Percentiles rank a stretch among this genome's conserved stretches.
Evolutionary conservation across 495 filamentous ascomycete genomes (phyloP).

Genomic region (Chaetomium tenue): DNA sequence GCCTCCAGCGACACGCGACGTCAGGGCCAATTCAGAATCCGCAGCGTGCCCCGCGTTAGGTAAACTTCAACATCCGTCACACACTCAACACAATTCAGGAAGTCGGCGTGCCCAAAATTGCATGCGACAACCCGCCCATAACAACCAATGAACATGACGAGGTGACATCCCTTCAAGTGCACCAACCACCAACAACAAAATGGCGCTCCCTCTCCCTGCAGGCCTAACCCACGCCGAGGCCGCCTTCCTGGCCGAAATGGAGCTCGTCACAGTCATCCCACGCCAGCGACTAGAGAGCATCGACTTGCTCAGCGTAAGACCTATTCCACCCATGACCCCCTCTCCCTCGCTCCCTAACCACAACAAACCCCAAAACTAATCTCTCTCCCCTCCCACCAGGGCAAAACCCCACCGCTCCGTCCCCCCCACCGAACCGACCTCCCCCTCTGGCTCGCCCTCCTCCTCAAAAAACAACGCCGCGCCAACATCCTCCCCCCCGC

Average conservation of each 20-base stretch:
- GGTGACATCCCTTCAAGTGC: conserved; percentile 7
- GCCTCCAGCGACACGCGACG: not conserved
- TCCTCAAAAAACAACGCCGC: conserved; percentile 90
- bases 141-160: conserved; percentile 10
- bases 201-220: conserved; percentile 80
- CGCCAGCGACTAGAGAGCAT: conserved; percentile 86
- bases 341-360: not conserved
- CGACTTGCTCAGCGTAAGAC: conserved; percentile 73
- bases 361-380: conserved; percentile 12
- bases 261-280: conserved; percentile 86
- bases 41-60: conserved; percentile 17
- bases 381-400: conserved; percentile 51
- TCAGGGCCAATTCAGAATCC: conserved; percentile 3
- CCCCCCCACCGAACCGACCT: conserved; percentile 78
- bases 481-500: conserved; percentile 89
- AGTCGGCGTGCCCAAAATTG: not conserved
- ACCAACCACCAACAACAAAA: conserved; percentile 36
- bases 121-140: conserved; percentile 8
- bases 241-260: conserved; percentile 96
- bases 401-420: conserved; percentile 67
- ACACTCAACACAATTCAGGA: not conserved
- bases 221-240: conserved; percentile 87
- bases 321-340: conserved; percentile 1
- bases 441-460: conserved; percentile 95
- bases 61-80: not conserved